phyloP scores from a whole-genome alignment of 2,329 filamentous ascomycete species.

The Aspergillus amoenus region DNA sequence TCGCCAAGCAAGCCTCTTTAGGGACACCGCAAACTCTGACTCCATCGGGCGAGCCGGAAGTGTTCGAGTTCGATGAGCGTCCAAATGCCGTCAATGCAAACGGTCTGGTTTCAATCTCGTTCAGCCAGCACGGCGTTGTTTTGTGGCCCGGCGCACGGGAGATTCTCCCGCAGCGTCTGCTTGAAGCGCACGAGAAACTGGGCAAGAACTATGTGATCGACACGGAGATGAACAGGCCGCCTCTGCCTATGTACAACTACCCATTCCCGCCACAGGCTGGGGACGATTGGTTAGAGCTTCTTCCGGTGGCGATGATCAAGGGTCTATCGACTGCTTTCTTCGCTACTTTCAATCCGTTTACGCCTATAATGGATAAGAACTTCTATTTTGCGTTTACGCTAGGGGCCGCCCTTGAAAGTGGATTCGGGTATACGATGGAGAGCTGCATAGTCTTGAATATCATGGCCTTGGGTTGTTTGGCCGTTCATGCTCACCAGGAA shows the following conservation, averaged over 20 bases:
- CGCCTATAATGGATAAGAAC: slow-evolving; percentile 53
- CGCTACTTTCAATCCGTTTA: slow-evolving; percentile 54
- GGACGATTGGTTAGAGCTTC: slow-evolving; percentile 46
- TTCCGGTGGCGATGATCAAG: slow-evolving; percentile 51
- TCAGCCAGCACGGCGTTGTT: slow-evolving; percentile 53
- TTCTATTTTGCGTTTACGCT: slow-evolving; percentile 54
- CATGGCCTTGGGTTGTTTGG: slow-evolving; percentile 53
- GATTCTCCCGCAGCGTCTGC: slow-evolving; percentile 44
- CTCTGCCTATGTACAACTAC: slow-evolving; percentile 43
- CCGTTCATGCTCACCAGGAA: slow-evolving; percentile 50
- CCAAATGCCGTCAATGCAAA: slow-evolving; percentile 29
- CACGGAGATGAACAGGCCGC: slow-evolving; percentile 48
- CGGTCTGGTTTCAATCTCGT: slow-evolving; percentile 45
- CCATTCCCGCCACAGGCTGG: slow-evolving; percentile 36
- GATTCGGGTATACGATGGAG: slow-evolving; percentile 54
- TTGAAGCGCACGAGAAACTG: slow-evolving; percentile 38
- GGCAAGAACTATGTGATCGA: slow-evolving; percentile 52
- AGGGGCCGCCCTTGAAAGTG: slow-evolving; percentile 48
- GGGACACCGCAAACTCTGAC: slow-evolving; percentile 23
- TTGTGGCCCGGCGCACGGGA: slow-evolving; percentile 50
- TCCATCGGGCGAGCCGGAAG: slow-evolving; percentile 29
- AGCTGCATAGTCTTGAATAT: slow-evolving; percentile 53
- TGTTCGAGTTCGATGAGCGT: slow-evolving; percentile 31
- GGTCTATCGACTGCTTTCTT: slow-evolving; percentile 56
- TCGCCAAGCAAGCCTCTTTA: slow-evolving; percentile 9